These are phyloP conservation scores for Prunus dulcis DNA, from an alignment of 306 rosid genomes.

Conservation along the genomic window DNA sequence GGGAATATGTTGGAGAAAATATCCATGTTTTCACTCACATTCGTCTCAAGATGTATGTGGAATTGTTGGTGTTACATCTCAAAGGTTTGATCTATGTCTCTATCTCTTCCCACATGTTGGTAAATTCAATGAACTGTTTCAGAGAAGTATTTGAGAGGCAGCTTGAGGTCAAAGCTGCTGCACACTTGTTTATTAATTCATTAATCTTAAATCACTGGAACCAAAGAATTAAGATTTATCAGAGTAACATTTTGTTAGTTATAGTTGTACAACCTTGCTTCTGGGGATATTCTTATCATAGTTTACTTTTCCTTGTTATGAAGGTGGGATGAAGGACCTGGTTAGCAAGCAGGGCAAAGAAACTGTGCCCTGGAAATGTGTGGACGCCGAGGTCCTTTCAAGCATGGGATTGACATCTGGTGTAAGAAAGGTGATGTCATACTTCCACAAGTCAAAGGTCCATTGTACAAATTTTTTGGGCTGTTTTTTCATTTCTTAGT, in stretches of 20 bases:
- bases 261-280: background rate
- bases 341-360: constrained; percentile 39
- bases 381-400: constrained; percentile 52
- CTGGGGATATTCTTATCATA: background rate
- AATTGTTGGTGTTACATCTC: constrained; percentile 48
- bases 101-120: background rate
- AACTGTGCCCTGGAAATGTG: constrained; percentile 63
- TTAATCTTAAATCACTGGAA: background rate
- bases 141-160: background rate
- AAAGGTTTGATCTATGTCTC: constrained; percentile 49
- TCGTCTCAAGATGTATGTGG: constrained; percentile 84
- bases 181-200: background rate
- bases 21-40: constrained; percentile 86
- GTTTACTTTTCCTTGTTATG: constrained; percentile 17
- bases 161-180: background rate
- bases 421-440: constrained; percentile 68
- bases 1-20: constrained; percentile 83
- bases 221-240: background rate
- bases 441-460: background rate
- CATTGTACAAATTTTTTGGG: background rate
- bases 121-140: background rate
- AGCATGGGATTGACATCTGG: constrained; percentile 82
- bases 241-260: background rate
- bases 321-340: constrained; percentile 41
- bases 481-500: too few species aligned